These are phyloP conservation scores for Gossypium mustelinum DNA, from an alignment of 345 rosid genomes.

Conservation along the genomic window DNA sequence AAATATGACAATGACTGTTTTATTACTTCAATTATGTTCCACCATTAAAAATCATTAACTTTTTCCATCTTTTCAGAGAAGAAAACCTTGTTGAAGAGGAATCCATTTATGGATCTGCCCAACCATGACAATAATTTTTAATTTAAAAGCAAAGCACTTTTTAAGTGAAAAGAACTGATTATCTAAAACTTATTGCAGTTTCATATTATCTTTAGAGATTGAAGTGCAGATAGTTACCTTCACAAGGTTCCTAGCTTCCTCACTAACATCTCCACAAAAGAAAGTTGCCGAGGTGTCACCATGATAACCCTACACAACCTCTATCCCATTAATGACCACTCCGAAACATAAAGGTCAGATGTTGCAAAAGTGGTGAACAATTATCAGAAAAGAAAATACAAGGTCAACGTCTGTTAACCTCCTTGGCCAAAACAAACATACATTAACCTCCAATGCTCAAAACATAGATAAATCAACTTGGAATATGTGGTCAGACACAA, in stretches of 20 bases:
- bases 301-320: slow-evolving; percentile 66
- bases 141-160: not conserved
- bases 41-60: not conserved
- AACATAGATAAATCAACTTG: not conserved
- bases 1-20: not conserved
- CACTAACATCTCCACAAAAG: slow-evolving; percentile 85
- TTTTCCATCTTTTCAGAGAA: not conserved
- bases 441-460: not conserved
- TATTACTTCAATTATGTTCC: slow-evolving; percentile 2
- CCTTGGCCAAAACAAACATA: not conserved
- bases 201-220: not conserved
- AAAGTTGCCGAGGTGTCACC: slow-evolving; percentile 95
- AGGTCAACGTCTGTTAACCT: slow-evolving; percentile 1
- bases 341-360: slow-evolving; percentile 2
- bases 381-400: not conserved
- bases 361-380: slow-evolving; percentile 12
- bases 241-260: slow-evolving; percentile 70
- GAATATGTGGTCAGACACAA: not conserved
- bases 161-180: not conserved
- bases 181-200: not conserved
- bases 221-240: slow-evolving; percentile 42
- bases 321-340: not conserved
- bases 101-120: not conserved
- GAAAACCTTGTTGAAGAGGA: not conserved
- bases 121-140: not conserved